Conservation (phyloP, 1,139 yeast species). For the Suhomyces bribrorum region DNA sequence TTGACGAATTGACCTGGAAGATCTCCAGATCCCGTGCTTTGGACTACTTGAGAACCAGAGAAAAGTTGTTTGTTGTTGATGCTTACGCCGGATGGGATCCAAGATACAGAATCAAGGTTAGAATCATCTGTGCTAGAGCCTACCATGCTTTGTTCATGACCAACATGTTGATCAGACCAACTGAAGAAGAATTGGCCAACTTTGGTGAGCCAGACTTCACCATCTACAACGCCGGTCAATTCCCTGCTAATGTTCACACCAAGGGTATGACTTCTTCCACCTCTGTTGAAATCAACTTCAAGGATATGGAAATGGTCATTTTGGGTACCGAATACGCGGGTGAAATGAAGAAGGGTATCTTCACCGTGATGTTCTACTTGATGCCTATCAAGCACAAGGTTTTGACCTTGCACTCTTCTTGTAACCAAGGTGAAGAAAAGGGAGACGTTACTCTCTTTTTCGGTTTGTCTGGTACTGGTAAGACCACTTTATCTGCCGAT, state of each 20-base stretch:
- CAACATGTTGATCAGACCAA: conserved; percentile 95
- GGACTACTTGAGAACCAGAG: conserved; percentile 95
- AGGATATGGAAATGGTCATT: conserved; percentile 98
- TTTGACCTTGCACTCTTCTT: conserved; percentile 92
- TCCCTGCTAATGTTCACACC: conserved; percentile 97
- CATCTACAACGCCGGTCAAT: conserved; percentile 97
- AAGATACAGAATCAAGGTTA: conserved; percentile 92
- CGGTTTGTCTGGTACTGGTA: conserved; percentile 97
- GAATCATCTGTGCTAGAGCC: conserved; percentile 97
- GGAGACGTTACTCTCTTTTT: conserved; percentile 92
- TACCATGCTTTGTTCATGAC: conserved; percentile 98
- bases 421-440: conserved; percentile 78
- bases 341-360: conserved; percentile 99
- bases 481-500: conserved; percentile 96
- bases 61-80: conserved; percentile 90
- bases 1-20: conserved; percentile 92
- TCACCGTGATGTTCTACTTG: conserved; percentile 97
- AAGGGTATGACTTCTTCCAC: conserved; percentile 97
- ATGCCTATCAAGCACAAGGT: conserved; percentile 95
- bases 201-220: conserved; percentile 99
- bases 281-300: conserved; percentile 94
- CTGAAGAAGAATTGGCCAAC: conserved; percentile 80
- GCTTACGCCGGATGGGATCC: conserved; percentile 99
- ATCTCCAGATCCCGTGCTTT: conserved; percentile 96
- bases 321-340: conserved; percentile 99